Evolutionary conservation across 345 rosid genomes (phyloP), one percentile per base, ranked within the genome.

Genomic region (Brassica rapa): DNA sequence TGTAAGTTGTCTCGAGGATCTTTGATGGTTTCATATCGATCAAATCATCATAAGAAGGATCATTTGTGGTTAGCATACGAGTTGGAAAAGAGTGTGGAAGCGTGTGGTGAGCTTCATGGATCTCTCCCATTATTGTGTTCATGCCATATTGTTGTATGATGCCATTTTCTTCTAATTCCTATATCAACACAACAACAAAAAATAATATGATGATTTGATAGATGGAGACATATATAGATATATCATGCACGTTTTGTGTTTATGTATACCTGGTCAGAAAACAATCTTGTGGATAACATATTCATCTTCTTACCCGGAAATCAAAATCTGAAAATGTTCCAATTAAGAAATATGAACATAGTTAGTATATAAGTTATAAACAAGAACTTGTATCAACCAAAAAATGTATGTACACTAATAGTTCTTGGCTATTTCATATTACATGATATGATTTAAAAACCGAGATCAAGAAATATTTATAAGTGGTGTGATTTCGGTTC

Each of bases 261-360:
- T 21, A n/a, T 8, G 7, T 33, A 53, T 87, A 89, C 89, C 89
- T 83, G 77, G 8, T 86, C 93, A 64, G 83, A 10, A 46, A 86
- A 81, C 89, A 89, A 86, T 77, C 80, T 86, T 21, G 84, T 46
- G 5, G 87, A 64, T 66, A 80, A 75, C 32, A 62, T 19, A 56
- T 84, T 83, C 92, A 51, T 67, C 66, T 68, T 68, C 62, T 68
- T 24, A 53, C 39, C 24, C 16, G 23, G 51, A 5, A 51, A 53
- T 74, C 53, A 72, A 74, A 61, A 51, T 65, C 68, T 78, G 77
- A 57, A 66, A 37, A 8, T 37, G 43, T 0, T 37, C 43, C 43
- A 37, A 37, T 8, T 8, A 37, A 37, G 43, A 37, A 37, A 37
- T 33, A 33, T 0, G 43, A 8, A 7, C 41, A 37, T 1, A 35